Base-by-base conservation (phyloP, 139 green algal species). In the Desmodesmus armatus region DNA sequence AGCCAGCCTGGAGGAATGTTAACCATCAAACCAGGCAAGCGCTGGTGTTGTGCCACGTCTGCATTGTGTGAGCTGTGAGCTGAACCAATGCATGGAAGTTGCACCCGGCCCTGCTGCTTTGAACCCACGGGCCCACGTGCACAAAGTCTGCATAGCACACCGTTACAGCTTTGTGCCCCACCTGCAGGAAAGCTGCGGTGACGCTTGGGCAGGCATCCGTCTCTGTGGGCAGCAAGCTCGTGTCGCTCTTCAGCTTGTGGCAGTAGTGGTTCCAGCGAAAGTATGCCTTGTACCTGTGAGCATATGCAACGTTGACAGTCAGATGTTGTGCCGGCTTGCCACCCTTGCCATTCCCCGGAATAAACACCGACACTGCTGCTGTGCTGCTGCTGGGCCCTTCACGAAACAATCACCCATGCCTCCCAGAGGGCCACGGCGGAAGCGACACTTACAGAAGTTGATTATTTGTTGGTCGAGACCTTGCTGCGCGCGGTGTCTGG, bases 121-220 rank as follows among this genome's bases (percentile, higher is more conserved):
- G n/a, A n/a, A n/a, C n/a, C n/a, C n/a, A n/a, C n/a, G n/a, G n/a
- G n/a, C n/a, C n/a, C n/a, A n/a, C n/a, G n/a, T n/a, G n/a, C n/a
- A n/a, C n/a, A n/a, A n/a, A n/a, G n/a, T n/a, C n/a, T n/a, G n/a
- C n/a, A n/a, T n/a, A n/a, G n/a, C n/a, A n/a, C n/a, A n/a, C n/a
- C n/a, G n/a, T n/a, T n/a, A n/a, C n/a, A n/a, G n/a, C n/a, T n/a
- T n/a, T n/a, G n/a, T n/a, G n/a, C n/a, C n/a, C n/a, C 19, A 92
- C 92, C 90, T 98, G 95, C 27, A 98, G 87, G 76, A 99, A 98
- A 0, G 96, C 96, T 23, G 95, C 93, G 3, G 96, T 98, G 0
- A 99, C 96, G n/a, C 89, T 96, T 3, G 96, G 93, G 84, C 96
- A 99, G 0, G 96, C 95, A 51, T 98, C 94, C 1, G 96, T 99